Conservation (phyloP, 441 rosid species). For the Biscutella laevigata region DNA sequence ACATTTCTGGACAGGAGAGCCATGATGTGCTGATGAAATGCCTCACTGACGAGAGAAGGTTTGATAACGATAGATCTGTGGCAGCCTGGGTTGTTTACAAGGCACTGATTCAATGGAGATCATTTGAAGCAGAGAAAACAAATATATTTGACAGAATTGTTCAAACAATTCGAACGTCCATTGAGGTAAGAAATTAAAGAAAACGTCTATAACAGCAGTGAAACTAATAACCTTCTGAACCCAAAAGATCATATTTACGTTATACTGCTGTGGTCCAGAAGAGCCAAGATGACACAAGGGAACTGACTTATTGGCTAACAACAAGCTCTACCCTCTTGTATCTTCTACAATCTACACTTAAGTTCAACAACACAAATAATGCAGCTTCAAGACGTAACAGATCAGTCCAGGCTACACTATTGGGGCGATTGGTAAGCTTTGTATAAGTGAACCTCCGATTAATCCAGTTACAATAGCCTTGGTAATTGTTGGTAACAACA, state of each 20-base stretch:
- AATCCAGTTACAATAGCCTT: conserved; percentile 4
- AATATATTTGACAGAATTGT: conserved; percentile 53
- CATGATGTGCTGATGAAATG: conserved; percentile 49
- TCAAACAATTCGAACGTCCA: conserved; percentile 42
- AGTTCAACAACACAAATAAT: conserved; percentile 37
- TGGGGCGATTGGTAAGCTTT: conserved; percentile 43
- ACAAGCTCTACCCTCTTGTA: conserved; percentile 52
- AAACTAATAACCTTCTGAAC: neutral
- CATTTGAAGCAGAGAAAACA: conserved; percentile 66
- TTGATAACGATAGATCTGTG: conserved; percentile 39
- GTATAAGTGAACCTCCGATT: conserved; percentile 12
- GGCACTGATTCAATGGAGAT: conserved; percentile 63
- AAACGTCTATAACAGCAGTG: neutral
- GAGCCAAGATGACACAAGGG: conserved; percentile 42
- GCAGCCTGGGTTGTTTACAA: conserved; percentile 57
- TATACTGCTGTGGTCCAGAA: conserved; percentile 20
- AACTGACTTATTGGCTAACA: conserved; percentile 65
- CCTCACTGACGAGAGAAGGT: conserved; percentile 41
- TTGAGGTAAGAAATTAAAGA: conserved; percentile 36
- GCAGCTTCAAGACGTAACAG: conserved; percentile 36
- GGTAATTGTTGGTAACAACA: conserved; percentile 9
- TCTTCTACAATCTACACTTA: conserved; percentile 55
- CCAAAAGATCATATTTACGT: neutral
- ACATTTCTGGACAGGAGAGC: conserved; percentile 41
- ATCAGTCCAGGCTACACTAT: conserved; percentile 36